Evolutionary conservation across 1,139 yeast species (phyloP).

Genomic region (Kluyveromyces marxianus): DNA sequence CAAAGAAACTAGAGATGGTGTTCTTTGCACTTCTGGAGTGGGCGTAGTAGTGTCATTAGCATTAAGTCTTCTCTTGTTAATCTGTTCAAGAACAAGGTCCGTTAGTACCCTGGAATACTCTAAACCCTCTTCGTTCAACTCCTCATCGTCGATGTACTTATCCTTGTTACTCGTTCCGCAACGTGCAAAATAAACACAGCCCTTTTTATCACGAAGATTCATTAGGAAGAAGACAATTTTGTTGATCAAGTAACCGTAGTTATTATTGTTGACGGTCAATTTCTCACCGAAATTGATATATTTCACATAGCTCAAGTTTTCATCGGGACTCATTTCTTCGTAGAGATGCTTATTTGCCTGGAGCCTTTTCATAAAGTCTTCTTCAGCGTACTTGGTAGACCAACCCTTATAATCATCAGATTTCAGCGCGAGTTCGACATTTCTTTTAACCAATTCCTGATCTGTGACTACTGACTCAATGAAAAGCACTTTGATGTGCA

Average conservation of each 20-base stretch:
- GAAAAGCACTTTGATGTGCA: constrained; percentile 69
- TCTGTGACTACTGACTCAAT: constrained; percentile 85
- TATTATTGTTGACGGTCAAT: constrained; percentile 62
- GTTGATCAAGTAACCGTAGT: constrained; percentile 80
- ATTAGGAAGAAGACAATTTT: constrained; percentile 84
- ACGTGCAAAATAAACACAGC: constrained; percentile 83
- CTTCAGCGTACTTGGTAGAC: constrained; percentile 55
- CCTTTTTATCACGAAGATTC: constrained; percentile 78
- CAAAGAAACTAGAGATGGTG: constrained; percentile 6
- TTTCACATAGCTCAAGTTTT: constrained; percentile 64
- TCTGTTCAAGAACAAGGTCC: constrained; percentile 40
- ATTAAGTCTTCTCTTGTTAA: constrained; percentile 22
- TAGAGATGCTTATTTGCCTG: constrained; percentile 45
- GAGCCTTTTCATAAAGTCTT: constrained; percentile 51
- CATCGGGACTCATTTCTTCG: constrained; percentile 43
- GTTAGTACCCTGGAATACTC: constrained; percentile 39
- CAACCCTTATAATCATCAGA: constrained; percentile 84
- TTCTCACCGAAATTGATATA: constrained; percentile 87
- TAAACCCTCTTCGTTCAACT: constrained; percentile 52
- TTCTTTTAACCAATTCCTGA: constrained; percentile 57
- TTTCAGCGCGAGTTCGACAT: constrained; percentile 77
- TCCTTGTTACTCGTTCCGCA: constrained; percentile 52
- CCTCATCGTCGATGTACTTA: constrained; percentile 49
- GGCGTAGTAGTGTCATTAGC: constrained; percentile 9
- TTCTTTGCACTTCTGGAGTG: constrained; percentile 2